A percentile compares a stretch with the other conserved stretches of the same genome.
These are phyloP conservation scores for Corylus americana DNA, from an alignment of 306 rosid species.

Conservation along the genomic window DNA sequence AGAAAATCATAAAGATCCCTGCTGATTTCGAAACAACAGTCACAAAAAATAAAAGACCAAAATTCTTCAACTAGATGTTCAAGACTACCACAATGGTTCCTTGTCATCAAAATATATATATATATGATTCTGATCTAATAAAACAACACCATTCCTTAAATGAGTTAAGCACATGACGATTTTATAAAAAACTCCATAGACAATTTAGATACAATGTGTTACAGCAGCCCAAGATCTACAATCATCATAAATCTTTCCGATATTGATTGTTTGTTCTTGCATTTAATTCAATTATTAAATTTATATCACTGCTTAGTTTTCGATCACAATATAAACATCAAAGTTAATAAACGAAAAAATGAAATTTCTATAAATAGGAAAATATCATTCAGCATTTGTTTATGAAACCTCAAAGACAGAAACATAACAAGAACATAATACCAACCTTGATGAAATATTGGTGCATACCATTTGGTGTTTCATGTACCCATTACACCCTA, in stretches of 20 bases:
- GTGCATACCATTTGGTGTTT: slow-evolving; percentile 59
- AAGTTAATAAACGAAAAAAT: too few relatives aligned
- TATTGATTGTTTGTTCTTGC: slow-evolving; percentile 6
- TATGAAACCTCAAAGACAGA: slow-evolving; percentile 11
- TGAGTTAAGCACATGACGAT: not conserved
- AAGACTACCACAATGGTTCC: not conserved
- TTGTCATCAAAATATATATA: not conserved
- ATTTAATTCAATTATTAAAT: not conserved
- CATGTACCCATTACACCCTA: slow-evolving; percentile 77
- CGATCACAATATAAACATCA: not conserved
- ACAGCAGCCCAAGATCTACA: not conserved
- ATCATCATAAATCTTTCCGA: not conserved
- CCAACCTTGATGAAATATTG: slow-evolving; percentile 93
- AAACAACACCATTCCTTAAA: not conserved
- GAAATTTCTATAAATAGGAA: not conserved
- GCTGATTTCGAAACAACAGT: not conserved
- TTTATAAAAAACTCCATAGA: not conserved
- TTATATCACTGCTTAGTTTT: not conserved
- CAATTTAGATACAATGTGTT: not conserved
- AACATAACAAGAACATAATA: slow-evolving; percentile 18
- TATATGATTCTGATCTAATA: not conserved
- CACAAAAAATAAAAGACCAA: not conserved
- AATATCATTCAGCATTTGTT: slow-evolving; percentile 17
- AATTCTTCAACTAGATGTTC: not conserved
- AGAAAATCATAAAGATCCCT: not conserved